phyloP scores from a whole-genome alignment of 768 basidiomycete genomes.

The Myochromella boudieri region DNA sequence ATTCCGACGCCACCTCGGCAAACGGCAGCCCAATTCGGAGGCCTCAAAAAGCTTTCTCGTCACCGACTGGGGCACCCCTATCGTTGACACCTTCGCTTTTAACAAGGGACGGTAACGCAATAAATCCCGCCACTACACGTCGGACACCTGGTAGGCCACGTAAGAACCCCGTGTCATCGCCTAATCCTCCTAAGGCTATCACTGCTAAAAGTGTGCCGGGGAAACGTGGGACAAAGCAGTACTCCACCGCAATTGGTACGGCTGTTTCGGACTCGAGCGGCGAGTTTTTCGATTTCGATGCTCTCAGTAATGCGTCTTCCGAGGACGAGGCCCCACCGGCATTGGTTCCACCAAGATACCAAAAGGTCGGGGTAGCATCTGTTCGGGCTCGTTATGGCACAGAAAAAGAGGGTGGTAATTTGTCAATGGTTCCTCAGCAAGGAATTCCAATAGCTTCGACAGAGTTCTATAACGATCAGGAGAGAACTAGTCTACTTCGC shows the following conservation, averaged over 20 bases:
- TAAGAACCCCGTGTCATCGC: not conserved
- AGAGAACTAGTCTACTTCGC: too few relatives aligned
- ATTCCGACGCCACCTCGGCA: constrained; percentile 2
- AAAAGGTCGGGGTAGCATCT: not conserved
- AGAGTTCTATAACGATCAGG: too few relatives aligned
- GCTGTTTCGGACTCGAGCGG: constrained; percentile 16
- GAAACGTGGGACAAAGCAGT: constrained; percentile 1
- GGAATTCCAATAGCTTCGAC: too few relatives aligned
- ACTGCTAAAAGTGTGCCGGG: not conserved
- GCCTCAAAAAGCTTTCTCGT: too few relatives aligned
- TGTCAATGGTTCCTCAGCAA: too few relatives aligned
- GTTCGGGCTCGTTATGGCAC: not conserved
- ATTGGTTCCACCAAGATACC: not conserved
- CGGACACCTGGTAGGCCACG: constrained; percentile 3
- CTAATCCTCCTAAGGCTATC: not conserved
- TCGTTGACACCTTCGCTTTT: too few relatives aligned
- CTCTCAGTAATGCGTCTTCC: constrained; percentile 10
- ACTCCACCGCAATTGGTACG: constrained; percentile 2
- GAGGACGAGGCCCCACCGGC: constrained; percentile 3
- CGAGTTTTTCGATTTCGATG: constrained; percentile 23
- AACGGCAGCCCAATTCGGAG: constrained; percentile 6
- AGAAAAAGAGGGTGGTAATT: not conserved
- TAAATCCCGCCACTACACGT: too few relatives aligned
- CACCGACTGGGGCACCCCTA: too few relatives aligned
- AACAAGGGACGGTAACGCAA: too few relatives aligned